Conservation (phyloP, 2,329 filamentous ascomycete genomes). For the Aspergillus fructus region DNA sequence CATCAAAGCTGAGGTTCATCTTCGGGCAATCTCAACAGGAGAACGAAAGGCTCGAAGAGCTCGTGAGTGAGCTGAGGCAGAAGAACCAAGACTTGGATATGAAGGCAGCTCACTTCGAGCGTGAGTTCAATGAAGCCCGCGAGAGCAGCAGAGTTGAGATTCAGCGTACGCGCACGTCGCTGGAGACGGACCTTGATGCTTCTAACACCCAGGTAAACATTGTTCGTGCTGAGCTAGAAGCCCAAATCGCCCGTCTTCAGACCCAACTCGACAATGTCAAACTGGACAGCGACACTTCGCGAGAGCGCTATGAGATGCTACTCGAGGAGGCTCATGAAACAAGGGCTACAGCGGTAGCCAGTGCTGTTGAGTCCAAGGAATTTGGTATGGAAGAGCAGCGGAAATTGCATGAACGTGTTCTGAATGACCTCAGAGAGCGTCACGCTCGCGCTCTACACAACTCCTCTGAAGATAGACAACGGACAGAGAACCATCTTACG, state of each 20-base stretch:
- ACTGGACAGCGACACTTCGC: slow-evolving; percentile 76
- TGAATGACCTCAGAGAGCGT: slow-evolving; percentile 73
- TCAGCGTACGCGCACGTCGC: slow-evolving; percentile 71
- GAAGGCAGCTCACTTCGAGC: slow-evolving; percentile 67
- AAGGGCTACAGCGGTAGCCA: slow-evolving; percentile 60
- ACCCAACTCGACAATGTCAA: slow-evolving; percentile 74
- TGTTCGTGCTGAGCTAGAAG: slow-evolving; percentile 77
- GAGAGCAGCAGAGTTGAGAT: slow-evolving; percentile 78
- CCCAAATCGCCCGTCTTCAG: slow-evolving; percentile 70
- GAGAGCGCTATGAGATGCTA: slow-evolving; percentile 78
- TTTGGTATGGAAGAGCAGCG: slow-evolving; percentile 57
- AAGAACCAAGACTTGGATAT: slow-evolving; percentile 70
- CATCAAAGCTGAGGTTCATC: slow-evolving; percentile 75
- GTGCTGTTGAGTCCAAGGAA: slow-evolving; percentile 54
- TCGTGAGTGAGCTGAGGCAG: slow-evolving; percentile 48
- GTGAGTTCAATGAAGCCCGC: slow-evolving; percentile 80
- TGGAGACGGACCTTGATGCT: slow-evolving; percentile 79
- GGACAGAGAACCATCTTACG: slow-evolving; percentile 73
- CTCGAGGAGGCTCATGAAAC: slow-evolving; percentile 75
- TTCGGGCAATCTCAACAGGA: slow-evolving; percentile 64
- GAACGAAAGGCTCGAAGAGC: slow-evolving; percentile 63
- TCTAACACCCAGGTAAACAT: slow-evolving; percentile 84
- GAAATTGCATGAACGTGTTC: slow-evolving; percentile 67
- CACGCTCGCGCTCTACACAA: slow-evolving; percentile 74
- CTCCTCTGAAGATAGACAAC: slow-evolving; percentile 76